Percentiles rank a stretch among this genome's conserved stretches.
Conservation (phyloP, 1,139 yeast genomes). For the Tardiomyces blankii region DNA sequence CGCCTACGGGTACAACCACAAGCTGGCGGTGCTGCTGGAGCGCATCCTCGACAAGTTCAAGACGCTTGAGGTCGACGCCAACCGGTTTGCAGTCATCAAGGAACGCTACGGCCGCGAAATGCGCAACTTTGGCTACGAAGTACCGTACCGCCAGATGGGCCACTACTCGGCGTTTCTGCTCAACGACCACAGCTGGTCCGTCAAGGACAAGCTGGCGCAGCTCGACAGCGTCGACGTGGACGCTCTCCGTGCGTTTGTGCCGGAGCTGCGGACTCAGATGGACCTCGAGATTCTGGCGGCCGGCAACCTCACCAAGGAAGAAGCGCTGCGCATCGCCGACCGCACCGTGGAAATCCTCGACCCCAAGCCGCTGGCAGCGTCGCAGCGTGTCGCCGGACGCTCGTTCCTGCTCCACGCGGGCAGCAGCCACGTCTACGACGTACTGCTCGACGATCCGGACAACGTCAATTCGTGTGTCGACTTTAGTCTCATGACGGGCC, state of each 20-base stretch:
- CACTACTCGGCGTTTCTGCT: constrained; percentile 48
- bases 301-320: constrained; percentile 58
- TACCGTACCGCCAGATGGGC: constrained; percentile 63
- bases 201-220: constrained; percentile 48
- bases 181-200: constrained; percentile 59
- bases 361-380: constrained; percentile 20
- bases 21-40: constrained; percentile 50
- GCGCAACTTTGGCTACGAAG: constrained; percentile 60
- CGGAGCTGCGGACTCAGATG: constrained; percentile 34
- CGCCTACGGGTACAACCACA: constrained; percentile 76
- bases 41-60: constrained; percentile 46
- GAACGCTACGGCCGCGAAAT: constrained; percentile 51
- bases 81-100: constrained; percentile 55
- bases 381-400: constrained; percentile 37
- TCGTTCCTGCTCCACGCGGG: constrained; percentile 39
- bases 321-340: constrained; percentile 41
- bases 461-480: constrained; percentile 83
- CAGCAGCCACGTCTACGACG: constrained; percentile 39
- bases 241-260: constrained; percentile 39
- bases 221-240: constrained; percentile 38
- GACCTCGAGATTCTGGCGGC: constrained; percentile 63
- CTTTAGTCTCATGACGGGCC: constrained; percentile 60
- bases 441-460: constrained; percentile 46
- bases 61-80: constrained; percentile 38
- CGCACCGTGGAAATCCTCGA: constrained; percentile 28